A percentile compares a stretch with the other conserved stretches of the same genome.
Evolutionary conservation across 2,329 filamentous ascomycete genomes (phyloP).

Genomic region (Aureobasidium sp.): DNA sequence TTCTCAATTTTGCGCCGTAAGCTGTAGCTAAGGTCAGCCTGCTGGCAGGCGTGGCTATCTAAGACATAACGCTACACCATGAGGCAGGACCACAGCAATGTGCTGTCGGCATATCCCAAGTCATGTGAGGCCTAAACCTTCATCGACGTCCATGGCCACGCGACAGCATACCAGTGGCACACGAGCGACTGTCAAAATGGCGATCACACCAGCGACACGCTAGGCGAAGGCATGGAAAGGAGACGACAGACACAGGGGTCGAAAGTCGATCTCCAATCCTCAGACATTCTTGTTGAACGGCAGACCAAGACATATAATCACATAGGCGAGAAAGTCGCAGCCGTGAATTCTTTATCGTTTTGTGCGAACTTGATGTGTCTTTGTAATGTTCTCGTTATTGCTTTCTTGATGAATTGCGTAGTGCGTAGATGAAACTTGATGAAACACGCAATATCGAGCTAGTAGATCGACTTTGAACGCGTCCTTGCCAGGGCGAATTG

Average conservation of each 20-base stretch:
- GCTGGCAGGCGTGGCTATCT: background rate
- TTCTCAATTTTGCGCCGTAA: background rate
- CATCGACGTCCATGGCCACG: background rate
- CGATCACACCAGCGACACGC: background rate
- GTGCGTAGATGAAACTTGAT: conserved; percentile 9
- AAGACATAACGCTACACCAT: background rate
- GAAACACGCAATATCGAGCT: conserved; percentile 7
- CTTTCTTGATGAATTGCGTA: background rate
- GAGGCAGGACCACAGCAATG: background rate
- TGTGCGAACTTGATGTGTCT: background rate
- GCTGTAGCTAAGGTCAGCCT: background rate
- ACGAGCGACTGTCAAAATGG: background rate
- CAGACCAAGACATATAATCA: conserved; percentile 1
- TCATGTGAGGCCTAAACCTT: background rate
- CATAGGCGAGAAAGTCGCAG: background rate
- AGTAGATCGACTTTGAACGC: background rate
- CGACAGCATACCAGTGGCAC: background rate
- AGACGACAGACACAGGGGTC: background rate
- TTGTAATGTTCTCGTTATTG: background rate
- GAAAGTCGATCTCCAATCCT: background rate
- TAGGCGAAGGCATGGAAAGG: background rate
- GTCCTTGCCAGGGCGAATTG: background rate
- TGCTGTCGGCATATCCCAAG: background rate
- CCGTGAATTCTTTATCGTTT: background rate
- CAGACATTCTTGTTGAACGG: background rate